Conservation (phyloP, 805 yeast genomes). For the Barnettozyma sucrosica region DNA sequence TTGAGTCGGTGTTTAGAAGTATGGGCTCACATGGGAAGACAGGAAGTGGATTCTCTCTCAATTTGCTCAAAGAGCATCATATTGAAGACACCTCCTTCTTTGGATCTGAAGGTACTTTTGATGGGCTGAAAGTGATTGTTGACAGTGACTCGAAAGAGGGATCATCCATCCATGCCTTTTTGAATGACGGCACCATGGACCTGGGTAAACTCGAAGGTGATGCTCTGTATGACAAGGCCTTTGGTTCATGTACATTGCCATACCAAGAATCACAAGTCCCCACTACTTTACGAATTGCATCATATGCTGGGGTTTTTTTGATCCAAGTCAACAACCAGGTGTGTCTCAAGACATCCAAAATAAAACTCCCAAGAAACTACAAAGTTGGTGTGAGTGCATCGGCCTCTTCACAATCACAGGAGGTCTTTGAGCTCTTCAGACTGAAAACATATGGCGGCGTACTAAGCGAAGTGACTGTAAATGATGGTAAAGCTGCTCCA, state of each 20-base stretch:
- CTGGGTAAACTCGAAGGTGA: constrained; percentile 24
- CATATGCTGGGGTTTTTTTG: constrained; percentile 46
- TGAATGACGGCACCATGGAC: constrained; percentile 50
- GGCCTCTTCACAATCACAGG: constrained; percentile 37
- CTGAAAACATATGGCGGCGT: constrained; percentile 50
- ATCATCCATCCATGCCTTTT: constrained; percentile 49
- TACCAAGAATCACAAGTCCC: constrained; percentile 72
- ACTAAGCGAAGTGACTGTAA: constrained; percentile 50
- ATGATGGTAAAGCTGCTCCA: constrained; percentile 42
- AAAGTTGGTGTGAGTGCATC: constrained; percentile 51
- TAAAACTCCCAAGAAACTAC: constrained; percentile 40
- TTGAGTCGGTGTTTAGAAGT: constrained; percentile 60
- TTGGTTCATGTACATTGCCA: constrained; percentile 52
- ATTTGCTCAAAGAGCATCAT: constrained; percentile 38
- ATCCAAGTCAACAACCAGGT: constrained; percentile 69
- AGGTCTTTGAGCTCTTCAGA: constrained; percentile 60
- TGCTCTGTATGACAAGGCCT: constrained; percentile 29
- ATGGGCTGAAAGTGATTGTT: constrained; percentile 58
- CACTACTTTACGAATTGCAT: constrained; percentile 57
- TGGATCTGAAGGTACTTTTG: constrained; percentile 53
- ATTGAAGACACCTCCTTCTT: constrained; percentile 31
- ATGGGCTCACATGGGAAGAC: constrained; percentile 44
- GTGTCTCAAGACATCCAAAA: constrained; percentile 58
- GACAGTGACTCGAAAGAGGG: constrained; percentile 45
- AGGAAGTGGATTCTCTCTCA: constrained; percentile 53